Evolutionary conservation across 768 basidiomycete genomes (phyloP), one percentile per base, ranked within the genome.

Genomic region (Epithele typhae): DNA sequence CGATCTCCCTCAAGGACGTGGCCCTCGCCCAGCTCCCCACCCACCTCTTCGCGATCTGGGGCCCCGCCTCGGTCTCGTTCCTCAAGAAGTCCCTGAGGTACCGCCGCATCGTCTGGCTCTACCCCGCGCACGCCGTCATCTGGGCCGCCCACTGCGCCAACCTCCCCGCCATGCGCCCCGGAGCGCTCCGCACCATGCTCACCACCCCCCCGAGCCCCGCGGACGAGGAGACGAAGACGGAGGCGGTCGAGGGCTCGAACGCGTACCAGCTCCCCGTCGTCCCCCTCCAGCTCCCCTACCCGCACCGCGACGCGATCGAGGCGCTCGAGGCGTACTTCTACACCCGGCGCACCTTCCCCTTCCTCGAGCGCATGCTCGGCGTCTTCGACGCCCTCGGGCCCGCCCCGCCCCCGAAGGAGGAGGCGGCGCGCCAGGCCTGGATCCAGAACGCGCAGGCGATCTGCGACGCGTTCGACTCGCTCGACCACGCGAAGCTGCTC

Each of bases 121-220:
- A 74, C 51, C 81, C 88, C 3, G 72, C 78, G 10, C 88, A 90
- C 64, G 76, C 76, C 27, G 61, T 84, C 25, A 68, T 88, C 39
- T 72, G 88, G 44, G 81, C 80, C 6, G 70, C 82, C 0, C 70
- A 84, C 55, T 89, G 84, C 58, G 66, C 84, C 19, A 69, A 73
- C 30, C 70, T 88, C 4, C 79, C 83, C 3, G 62, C 69, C 24
- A 67, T 84, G 19, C 74, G 79, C 0, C 52, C 68, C 10, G 55
- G 67, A 4, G 39, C 53, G 27, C n/a, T n/a, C n/a, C n/a, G n/a
- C n/a, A n/a, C n/a, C n/a, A n/a, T n/a, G n/a, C n/a, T n/a, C n/a
- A n/a, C n/a, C n/a, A n/a, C n/a, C n/a, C n/a, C n/a, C n/a, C n/a
- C n/a, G n/a, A n/a, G n/a, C n/a, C n/a, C n/a, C n/a, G n/a, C n/a